Percentiles rank a stretch among this genome's conserved stretches.
Evolutionary conservation across 495 filamentous ascomycete genomes (phyloP).

Genomic region (Pyrenula aspistea): DNA sequence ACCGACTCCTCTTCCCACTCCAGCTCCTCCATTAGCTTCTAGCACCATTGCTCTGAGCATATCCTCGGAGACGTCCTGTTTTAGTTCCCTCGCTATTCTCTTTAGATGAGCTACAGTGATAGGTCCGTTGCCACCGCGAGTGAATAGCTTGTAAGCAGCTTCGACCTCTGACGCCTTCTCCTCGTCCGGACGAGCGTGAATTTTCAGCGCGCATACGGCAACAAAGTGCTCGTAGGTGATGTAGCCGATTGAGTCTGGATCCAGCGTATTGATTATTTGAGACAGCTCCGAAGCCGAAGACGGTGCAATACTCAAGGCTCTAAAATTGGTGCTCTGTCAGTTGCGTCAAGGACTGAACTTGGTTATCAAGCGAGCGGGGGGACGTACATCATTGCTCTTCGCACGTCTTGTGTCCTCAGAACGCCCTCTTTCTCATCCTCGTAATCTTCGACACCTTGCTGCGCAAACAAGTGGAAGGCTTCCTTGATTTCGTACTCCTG

Average conservation of each 20-base stretch:
- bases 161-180: slow-evolving; percentile 57
- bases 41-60: slow-evolving; percentile 83
- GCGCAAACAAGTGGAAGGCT: slow-evolving; percentile 71
- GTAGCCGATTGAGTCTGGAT: slow-evolving; percentile 68
- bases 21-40: slow-evolving; percentile 76
- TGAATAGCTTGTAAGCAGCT: slow-evolving; percentile 71
- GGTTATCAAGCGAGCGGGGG: neutral
- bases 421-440: slow-evolving; percentile 59
- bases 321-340: slow-evolving; percentile 18
- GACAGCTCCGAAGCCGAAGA: slow-evolving; percentile 49
- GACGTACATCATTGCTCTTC: slow-evolving; percentile 68
- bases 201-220: slow-evolving; percentile 71
- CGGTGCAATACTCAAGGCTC: slow-evolving; percentile 64
- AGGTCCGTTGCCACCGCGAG: slow-evolving; percentile 31
- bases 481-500: slow-evolving; percentile 87
- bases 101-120: slow-evolving; percentile 69
- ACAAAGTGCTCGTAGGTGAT: slow-evolving; percentile 68
- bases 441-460: slow-evolving; percentile 37
- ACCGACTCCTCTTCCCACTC: slow-evolving; percentile 58
- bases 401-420: slow-evolving; percentile 64
- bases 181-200: slow-evolving; percentile 43
- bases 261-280: slow-evolving; percentile 63
- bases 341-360: no score
- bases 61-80: slow-evolving; percentile 67
- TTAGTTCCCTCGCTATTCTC: slow-evolving; percentile 67